Base-by-base conservation (phyloP, 78 protist genomes). In the Dictyostelium brefeldianum region DNA sequence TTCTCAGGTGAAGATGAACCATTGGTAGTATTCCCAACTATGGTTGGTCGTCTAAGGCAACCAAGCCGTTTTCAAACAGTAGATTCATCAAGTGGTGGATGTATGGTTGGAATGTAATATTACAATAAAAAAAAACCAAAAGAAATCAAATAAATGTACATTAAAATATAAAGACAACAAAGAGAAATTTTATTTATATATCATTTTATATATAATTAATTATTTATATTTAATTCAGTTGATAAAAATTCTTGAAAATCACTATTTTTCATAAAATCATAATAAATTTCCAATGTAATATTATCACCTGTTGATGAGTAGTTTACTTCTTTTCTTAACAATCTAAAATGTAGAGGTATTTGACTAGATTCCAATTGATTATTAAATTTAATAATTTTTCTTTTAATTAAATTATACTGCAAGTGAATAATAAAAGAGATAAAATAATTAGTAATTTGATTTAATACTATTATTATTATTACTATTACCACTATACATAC, bases 331-430 rank as follows among this genome's bases (percentile, higher is more conserved):
- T 59, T 59, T 22, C 31, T 59, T 59, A 59, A 22, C 17, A 59
- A 59, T 59, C 69, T 20, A 14, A 59, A 59, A 59, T 59, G 69
- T 22, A 59, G 25, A 22, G 69, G 69, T 8, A 59, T 59, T 22
- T 59, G 69, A 59, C 69, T 59, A 8, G 69, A 59, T 22, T 59
- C 69, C 12, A 59, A 8, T 59, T 22, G 12, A 22, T 29, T 59
- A 59, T 59, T 59, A 59, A 59, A 59, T 59, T 59, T 59, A n/a
- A 59, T 59, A 8, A 59, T 59, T 59, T 59, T 59, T 59, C n/a
- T 59, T 15, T 59, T 59, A 8, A 59, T 59, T 1, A 59, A 22
- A 22, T 59, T 59, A 59, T 59, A 59, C 69, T 59, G 7, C n/a
- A 22, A 22, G 43, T 36, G 43, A 36, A 7, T 57, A n/a, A n/a